phyloP scores from a whole-genome alignment of 176 grass and related monocot species.

The Lolium rigidum region DNA sequence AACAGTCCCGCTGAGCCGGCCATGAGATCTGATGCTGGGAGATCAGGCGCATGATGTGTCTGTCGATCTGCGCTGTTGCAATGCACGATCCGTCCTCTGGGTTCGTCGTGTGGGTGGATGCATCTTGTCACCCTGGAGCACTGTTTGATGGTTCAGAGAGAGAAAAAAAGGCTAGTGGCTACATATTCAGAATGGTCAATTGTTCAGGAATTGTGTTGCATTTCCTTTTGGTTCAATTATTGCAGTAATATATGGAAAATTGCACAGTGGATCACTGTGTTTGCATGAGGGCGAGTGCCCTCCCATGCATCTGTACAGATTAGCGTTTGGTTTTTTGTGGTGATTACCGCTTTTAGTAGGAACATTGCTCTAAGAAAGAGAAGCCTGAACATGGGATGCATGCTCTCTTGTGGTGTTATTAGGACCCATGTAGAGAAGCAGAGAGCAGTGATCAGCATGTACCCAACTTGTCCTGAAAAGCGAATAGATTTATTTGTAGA shows the following conservation, averaged over 20 bases:
- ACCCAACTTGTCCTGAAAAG: too few relatives aligned
- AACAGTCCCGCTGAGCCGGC: conserved; percentile 54
- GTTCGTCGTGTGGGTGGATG: conserved; percentile 34
- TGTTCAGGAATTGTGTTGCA: background rate
- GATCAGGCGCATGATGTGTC: conserved; percentile 16
- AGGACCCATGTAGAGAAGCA: conserved; percentile 10
- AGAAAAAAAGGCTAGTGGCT: conserved; percentile 14
- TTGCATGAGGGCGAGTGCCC: conserved; percentile 7
- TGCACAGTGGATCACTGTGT: conserved; percentile 7
- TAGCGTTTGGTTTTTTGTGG: conserved; percentile 17
- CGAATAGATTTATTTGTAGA: too few relatives aligned
- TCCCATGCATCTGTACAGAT: background rate
- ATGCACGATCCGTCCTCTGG: background rate
- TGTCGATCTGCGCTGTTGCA: background rate
- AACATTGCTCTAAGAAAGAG: background rate
- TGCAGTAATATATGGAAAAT: conserved; percentile 6
- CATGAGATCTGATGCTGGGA: conserved; percentile 32
- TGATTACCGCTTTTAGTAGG: conserved; percentile 24
- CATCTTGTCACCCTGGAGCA: conserved; percentile 47
- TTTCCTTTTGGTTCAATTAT: conserved; percentile 36
- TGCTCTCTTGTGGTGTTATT: background rate
- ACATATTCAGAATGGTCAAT: background rate
- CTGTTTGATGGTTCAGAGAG: conserved; percentile 6
- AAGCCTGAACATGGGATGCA: conserved; percentile 14
- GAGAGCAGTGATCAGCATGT: background rate